phyloP scores from a whole-genome alignment of 2,329 filamentous ascomycete species.

The Beauveria brongniartii region DNA sequence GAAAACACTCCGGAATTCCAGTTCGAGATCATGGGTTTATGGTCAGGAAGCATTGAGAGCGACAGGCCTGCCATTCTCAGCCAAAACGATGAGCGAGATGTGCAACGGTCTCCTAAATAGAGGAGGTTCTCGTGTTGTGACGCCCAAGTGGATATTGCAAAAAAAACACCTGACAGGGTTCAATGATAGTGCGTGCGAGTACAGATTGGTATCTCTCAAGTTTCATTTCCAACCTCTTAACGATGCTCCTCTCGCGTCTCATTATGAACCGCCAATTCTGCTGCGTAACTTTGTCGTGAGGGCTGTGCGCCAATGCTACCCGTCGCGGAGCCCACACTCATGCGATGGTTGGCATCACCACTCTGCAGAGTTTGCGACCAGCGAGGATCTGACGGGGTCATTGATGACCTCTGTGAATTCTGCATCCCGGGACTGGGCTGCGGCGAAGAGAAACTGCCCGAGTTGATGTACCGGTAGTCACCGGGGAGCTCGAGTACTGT shows the following conservation, averaged over 20 bases:
- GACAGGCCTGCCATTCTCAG: background rate
- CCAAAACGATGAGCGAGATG: background rate
- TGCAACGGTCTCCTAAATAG: background rate
- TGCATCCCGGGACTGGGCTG: constrained; percentile 5
- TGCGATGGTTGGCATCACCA: background rate
- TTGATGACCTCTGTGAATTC: constrained; percentile 28
- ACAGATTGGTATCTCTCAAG: background rate
- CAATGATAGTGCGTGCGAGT: background rate
- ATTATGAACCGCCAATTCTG: constrained; percentile 37
- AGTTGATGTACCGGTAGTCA: constrained; percentile 16
- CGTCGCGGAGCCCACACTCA: constrained; percentile 14
- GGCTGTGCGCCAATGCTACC: constrained; percentile 22
- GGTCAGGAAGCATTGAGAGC: background rate
- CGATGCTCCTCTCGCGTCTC: constrained; percentile 40
- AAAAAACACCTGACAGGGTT: too few species aligned
- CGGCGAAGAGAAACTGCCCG: background rate
- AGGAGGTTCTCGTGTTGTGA: too few species aligned
- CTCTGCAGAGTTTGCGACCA: constrained; percentile 13
- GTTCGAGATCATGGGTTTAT: background rate
- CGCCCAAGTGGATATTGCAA: too few species aligned
- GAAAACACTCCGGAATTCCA: background rate
- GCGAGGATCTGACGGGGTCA: constrained; percentile 21
- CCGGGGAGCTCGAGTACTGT: constrained; percentile 18
- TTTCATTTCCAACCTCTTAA: background rate
- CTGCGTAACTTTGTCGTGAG: constrained; percentile 33